Evolutionary conservation across 176 grass and related monocot genomes (phyloP).

Genomic region (Rhynchospora pubera): DNA sequence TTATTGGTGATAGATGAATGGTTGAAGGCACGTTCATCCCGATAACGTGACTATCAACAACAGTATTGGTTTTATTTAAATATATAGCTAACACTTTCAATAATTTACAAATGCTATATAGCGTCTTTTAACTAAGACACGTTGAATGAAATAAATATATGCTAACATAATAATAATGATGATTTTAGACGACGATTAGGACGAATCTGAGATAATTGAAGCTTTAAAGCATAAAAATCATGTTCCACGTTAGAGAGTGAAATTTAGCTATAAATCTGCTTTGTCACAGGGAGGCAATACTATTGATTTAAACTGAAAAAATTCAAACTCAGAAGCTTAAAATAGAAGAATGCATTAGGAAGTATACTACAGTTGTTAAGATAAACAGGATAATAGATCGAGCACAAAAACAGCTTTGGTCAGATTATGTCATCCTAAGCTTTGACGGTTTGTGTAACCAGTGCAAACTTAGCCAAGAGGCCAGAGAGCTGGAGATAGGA

Average conservation of each 20-base stretch:
- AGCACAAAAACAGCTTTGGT: background rate
- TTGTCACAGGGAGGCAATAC: background rate
- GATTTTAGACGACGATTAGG: background rate
- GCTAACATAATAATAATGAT: background rate
- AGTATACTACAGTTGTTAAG: background rate
- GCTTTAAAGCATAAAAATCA: background rate
- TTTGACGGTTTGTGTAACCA: constrained; percentile 65
- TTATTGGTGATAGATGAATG: background rate
- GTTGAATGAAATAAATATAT: background rate
- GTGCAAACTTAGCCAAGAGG: constrained; percentile 73
- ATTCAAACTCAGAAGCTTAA: background rate
- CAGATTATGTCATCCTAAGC: constrained; percentile 17
- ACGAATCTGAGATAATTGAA: background rate
- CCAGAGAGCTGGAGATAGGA: constrained; percentile 90
- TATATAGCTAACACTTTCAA: background rate
- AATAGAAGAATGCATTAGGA: background rate
- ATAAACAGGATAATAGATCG: background rate
- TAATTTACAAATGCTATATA: background rate
- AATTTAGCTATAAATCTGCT: background rate
- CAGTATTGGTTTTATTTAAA: background rate
- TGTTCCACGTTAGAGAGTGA: background rate
- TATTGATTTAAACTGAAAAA: background rate
- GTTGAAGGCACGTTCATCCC: background rate
- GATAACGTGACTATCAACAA: background rate
- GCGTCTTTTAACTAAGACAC: background rate